Evolutionary conservation across 495 filamentous ascomycete genomes (phyloP).

Genomic region (Entonaema liquescens): DNA sequence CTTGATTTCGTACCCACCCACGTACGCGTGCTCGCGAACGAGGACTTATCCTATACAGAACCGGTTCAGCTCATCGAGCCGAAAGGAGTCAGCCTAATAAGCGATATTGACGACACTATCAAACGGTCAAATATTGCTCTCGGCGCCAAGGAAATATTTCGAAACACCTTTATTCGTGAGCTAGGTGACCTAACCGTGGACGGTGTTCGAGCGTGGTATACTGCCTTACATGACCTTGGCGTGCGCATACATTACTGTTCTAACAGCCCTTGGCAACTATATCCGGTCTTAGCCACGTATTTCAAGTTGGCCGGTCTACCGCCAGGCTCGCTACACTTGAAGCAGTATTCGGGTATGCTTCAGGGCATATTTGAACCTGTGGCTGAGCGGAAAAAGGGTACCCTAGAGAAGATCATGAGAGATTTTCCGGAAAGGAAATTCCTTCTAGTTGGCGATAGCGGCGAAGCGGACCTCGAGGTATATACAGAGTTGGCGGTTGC

Average conservation of each 20-base stretch:
- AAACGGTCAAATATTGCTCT: conserved; percentile 90
- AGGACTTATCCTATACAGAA: conserved; percentile 81
- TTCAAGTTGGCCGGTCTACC: conserved; percentile 84
- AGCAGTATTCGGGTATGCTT: conserved; percentile 93
- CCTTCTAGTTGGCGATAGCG: conserved; percentile 92
- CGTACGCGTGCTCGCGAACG: conserved; percentile 84
- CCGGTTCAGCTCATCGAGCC: conserved; percentile 78
- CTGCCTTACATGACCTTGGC: conserved; percentile 74
- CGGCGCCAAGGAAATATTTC: conserved; percentile 91
- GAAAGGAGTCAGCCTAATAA: conserved; percentile 90
- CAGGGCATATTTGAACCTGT: conserved; percentile 98
- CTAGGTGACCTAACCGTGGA: conserved; percentile 80
- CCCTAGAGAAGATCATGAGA: conserved; percentile 80
- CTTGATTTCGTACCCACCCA: conserved; percentile 92
- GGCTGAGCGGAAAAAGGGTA: conserved; percentile 88
- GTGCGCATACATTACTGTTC: conserved; percentile 91
- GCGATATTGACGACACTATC: conserved; percentile 97
- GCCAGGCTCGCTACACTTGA: conserved; percentile 88
- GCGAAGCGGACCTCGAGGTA: conserved; percentile 95
- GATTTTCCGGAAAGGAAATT: conserved; percentile 94
- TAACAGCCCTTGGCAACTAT: conserved; percentile 96
- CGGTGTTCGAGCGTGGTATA: conserved; percentile 92
- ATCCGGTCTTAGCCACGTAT: conserved; percentile 82
- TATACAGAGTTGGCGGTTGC: conserved; percentile 91
- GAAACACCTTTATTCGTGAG: conserved; percentile 92